Conservation (phyloP, 1,284 basidiomycete genomes). For the Leccinum angustisporum region DNA sequence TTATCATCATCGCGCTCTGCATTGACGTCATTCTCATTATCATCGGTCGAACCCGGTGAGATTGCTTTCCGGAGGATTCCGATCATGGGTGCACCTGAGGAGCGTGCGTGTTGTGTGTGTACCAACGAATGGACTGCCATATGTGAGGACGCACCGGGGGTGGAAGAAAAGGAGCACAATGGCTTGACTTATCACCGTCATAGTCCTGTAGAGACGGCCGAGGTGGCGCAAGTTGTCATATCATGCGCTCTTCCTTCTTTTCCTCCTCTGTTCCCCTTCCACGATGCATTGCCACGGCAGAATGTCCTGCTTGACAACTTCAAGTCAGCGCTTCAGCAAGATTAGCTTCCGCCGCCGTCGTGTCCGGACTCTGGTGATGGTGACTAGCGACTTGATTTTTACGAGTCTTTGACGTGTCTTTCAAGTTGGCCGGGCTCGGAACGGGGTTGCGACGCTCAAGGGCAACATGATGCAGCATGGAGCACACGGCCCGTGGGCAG, state of each 20-base stretch:
- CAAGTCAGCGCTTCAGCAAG: neutral
- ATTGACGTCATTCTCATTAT: neutral
- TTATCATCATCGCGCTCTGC: neutral
- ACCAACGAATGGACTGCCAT: neutral
- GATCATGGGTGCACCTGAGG: neutral
- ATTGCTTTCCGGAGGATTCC: slow-evolving; percentile 5
- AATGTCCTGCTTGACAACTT: neutral
- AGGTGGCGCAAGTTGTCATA: too few species aligned
- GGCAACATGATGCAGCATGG: neutral
- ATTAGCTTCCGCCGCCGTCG: neutral
- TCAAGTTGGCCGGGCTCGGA: too few species aligned
- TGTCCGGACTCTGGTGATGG: neutral
- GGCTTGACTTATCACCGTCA: neutral
- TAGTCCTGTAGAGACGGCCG: too few species aligned
- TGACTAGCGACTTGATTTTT: too few species aligned
- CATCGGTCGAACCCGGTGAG: neutral
- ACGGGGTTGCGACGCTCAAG: neutral
- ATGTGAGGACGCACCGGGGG: neutral
- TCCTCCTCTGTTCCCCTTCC: too few species aligned
- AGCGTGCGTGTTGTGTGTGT: neutral
- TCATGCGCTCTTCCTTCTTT: neutral
- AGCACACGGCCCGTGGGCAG: neutral
- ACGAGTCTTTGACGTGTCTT: neutral
- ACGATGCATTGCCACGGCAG: neutral
- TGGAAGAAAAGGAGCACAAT: neutral